phyloP scores from a whole-genome alignment of 176 grass and related monocot species.

The Elaeis guineensis region DNA sequence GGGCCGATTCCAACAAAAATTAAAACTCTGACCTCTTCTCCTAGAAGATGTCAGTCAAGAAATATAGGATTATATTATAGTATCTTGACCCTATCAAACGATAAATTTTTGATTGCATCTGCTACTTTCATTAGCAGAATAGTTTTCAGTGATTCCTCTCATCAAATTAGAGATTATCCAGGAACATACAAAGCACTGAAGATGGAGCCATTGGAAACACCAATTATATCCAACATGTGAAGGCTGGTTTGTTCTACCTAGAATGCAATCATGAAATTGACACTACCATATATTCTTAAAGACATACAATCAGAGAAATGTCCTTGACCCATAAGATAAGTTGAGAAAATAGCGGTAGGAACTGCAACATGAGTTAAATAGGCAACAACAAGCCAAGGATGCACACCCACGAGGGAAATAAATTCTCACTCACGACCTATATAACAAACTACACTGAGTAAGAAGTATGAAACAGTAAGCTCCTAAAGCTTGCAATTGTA shows the following conservation, averaged over 20 bases:
- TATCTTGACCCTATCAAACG: no score
- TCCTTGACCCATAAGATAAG: neutral
- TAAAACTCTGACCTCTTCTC: no score
- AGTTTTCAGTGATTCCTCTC: neutral
- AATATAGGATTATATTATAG: no score
- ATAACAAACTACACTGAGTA: neutral
- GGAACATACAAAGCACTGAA: neutral
- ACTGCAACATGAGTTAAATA: neutral
- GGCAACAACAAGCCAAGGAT: neutral
- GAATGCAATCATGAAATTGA: neutral
- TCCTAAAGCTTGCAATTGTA: neutral
- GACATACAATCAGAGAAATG: neutral
- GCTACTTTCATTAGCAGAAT: neutral
- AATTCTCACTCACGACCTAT: neutral
- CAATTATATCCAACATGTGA: neutral
- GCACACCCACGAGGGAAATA: neutral
- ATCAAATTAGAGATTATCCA: neutral
- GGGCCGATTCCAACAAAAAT: no score
- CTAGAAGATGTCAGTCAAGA: no score
- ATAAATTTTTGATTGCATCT: neutral
- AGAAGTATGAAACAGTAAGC: neutral
- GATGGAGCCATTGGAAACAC: neutral
- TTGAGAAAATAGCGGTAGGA: neutral
- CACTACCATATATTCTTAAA: neutral
- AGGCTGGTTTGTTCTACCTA: neutral